These are phyloP conservation scores for Arctium lappa DNA, from an alignment of 129 eudicot species.

Conservation along the genomic window DNA sequence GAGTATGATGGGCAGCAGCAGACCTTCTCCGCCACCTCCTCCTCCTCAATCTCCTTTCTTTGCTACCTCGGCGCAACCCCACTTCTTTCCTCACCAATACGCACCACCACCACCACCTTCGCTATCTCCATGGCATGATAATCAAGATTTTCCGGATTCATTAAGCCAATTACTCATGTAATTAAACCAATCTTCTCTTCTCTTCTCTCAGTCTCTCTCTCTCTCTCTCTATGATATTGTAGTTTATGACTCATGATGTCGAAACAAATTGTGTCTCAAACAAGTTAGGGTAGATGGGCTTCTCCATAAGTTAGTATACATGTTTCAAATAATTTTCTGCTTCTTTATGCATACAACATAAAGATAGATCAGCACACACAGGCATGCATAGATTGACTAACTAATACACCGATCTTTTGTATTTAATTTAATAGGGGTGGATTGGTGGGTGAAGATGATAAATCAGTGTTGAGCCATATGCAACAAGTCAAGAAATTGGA, in stretches of 20 bases:
- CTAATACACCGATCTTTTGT: conserved; percentile 1
- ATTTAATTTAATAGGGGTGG: conserved; percentile 45
- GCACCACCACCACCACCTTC: conserved; percentile 31
- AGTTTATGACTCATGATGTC: neutral
- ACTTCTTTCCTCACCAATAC: conserved; percentile 34
- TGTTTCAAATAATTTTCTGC: conserved; percentile 8
- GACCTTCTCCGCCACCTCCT: conserved; percentile 38
- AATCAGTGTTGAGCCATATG: conserved; percentile 32
- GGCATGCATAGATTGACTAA: conserved; percentile 16
- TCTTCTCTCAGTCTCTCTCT: conserved; percentile 14
- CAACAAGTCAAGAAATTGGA: conserved; percentile 54
- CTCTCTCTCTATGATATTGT: conserved; percentile 9
- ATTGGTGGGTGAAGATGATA: conserved; percentile 48
- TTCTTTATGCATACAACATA: neutral
- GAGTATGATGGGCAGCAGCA: conserved; percentile 45
- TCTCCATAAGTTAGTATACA: neutral
- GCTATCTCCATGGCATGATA: conserved; percentile 47
- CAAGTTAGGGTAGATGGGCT: conserved; percentile 1
- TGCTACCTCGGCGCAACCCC: conserved; percentile 25
- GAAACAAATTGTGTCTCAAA: neutral
- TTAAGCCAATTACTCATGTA: conserved; percentile 81
- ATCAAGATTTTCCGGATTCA: conserved; percentile 60
- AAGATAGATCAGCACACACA: neutral
- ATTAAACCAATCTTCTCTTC: conserved; percentile 19
- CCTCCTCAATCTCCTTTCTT: conserved; percentile 29